phyloP scores from a whole-genome alignment of 2,329 filamentous ascomycete species.

The Aspergillus tamarii region DNA sequence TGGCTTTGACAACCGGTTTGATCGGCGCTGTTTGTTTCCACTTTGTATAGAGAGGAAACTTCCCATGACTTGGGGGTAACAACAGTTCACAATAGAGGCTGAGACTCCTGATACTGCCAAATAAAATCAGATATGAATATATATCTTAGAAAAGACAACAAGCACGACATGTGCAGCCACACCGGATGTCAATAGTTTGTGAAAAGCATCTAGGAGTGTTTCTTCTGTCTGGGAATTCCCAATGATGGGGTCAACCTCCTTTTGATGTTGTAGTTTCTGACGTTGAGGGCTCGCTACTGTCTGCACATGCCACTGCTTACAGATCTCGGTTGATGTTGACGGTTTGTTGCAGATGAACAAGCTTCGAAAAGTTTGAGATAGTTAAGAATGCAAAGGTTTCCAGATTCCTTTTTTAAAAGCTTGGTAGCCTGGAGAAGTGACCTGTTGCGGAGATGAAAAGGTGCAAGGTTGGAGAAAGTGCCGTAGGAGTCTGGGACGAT shows the following conservation, averaged over 20 bases:
- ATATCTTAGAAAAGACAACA: constrained; percentile 4
- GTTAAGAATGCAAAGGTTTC: background rate
- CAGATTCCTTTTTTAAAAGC: background rate
- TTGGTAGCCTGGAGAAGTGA: background rate
- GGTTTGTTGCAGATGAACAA: background rate
- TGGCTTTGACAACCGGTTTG: constrained; percentile 43
- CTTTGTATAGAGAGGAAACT: constrained; percentile 38
- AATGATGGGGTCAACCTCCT: background rate
- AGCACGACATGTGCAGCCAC: constrained; percentile 8
- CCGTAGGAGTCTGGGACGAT: background rate
- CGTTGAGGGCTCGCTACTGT: background rate
- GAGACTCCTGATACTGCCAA: constrained; percentile 16
- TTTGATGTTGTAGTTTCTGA: background rate
- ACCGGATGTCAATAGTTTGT: background rate
- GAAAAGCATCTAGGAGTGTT: background rate
- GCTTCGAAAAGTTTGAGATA: background rate
- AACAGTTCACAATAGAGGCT: constrained; percentile 16
- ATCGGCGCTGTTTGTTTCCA: constrained; percentile 36
- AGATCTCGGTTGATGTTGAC: background rate
- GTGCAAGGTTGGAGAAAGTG: background rate
- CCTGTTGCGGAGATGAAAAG: background rate
- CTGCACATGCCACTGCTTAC: background rate
- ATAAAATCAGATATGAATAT: constrained; percentile 1
- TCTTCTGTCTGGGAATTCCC: background rate
- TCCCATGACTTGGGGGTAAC: constrained; percentile 36